Base-by-base conservation (phyloP, 139 green algal genomes). In the Coelastrella sp. region DNA sequence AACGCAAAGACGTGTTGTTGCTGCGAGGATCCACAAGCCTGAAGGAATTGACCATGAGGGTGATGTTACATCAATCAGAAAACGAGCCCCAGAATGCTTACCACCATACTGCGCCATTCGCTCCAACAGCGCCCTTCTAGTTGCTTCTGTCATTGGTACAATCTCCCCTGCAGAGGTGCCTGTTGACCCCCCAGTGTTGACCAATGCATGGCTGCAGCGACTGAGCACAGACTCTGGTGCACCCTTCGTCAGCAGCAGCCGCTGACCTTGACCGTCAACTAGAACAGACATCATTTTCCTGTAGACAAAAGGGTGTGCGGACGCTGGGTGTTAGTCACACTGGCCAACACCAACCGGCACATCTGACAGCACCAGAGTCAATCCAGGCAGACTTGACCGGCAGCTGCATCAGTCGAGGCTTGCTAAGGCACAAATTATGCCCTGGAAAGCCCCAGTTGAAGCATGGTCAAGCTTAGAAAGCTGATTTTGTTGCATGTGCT, bases 241-340 rank as follows among this genome's bases (percentile, higher is more conserved):
- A 8, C 97, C 97, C 92, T 99, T 98, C 87, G 66, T 84, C 54
- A 96, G 95, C 83, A 98, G 85, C 19, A 92, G 22, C n/a, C 71
- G 68, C n/a, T 83, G 75, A 3, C 65, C 83, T 6, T 75, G 83
- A 17, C 87, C 87, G 19, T 76, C 59, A 64, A 87, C 94, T 19
- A 99, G 90, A 76, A 98, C 96, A 56, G 93, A 97, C 98, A 99
- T 99, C 92, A 97, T 98, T 93, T 99, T 99, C 68, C 98, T 94
- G 91, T 92, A 83, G 16, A 19, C 5, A 16, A 4, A 13, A 11
- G 56, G 20, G 10, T 77, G 10, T 73, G 54, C 7, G 5, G 16
- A 59, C 23, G 32, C 32, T 47, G 32, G 32, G 32, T 47, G 32
- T 47, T 47, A 1, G 32, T 47, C 32, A 47, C 32, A 47, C 32